These are phyloP conservation scores for Friedmanniomyces simplex DNA, from an alignment of 495 filamentous ascomycete genomes.

Conservation along the genomic window DNA sequence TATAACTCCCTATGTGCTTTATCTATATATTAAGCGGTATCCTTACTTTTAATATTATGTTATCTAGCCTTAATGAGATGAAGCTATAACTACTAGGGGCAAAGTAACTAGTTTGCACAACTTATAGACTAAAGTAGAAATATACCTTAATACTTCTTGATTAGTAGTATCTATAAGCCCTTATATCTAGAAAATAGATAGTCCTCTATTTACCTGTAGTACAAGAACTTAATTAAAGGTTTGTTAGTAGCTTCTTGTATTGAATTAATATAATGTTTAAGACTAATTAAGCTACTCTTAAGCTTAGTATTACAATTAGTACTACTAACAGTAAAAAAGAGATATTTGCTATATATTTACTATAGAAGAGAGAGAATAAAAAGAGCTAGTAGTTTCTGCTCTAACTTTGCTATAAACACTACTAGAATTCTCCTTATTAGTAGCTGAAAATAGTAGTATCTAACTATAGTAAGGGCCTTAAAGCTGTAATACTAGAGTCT, in stretches of 20 bases:
- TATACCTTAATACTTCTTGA: no score
- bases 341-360: neutral
- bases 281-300: neutral
- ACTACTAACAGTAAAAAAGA: neutral
- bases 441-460: neutral
- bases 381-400: neutral
- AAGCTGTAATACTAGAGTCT: neutral
- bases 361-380: neutral
- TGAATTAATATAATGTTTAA: neutral
- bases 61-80: no score
- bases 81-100: no score
- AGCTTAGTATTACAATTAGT: neutral
- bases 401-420: neutral
- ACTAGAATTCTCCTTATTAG: neutral
- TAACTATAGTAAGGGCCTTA: neutral
- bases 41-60: no score
- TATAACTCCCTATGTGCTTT: no score
- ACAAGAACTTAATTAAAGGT: neutral
- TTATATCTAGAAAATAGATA: no score
- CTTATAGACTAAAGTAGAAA: no score
- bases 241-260: neutral
- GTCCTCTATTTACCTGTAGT: neutral
- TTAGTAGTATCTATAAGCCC: no score
- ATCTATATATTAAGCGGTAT: no score
- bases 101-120: no score